Base-by-base conservation (phyloP, 2,329 filamentous ascomycete genomes). In the Xylaria sp. region DNA sequence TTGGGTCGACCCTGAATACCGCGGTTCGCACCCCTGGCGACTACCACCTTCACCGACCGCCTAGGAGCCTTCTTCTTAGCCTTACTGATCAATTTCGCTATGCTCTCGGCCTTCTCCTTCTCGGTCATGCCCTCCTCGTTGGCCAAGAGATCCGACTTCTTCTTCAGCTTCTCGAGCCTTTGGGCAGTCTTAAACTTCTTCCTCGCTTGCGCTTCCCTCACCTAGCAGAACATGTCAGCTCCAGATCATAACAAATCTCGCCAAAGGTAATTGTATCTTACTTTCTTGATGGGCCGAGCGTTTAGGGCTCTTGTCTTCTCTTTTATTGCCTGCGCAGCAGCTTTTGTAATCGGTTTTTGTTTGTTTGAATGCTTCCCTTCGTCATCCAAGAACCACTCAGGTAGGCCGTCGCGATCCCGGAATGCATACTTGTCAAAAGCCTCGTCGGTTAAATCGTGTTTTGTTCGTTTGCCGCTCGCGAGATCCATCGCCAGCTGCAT, bases 321-420 rank as follows among this genome's bases (percentile, higher is more conserved):
- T 77, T 95, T 94, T 81, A 99, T 97, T 2, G 95, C 95, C 14
- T 87, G 84, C 0, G 94, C 94, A 0, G 91, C 96, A 35, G 92
- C 92, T 71, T 95, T 95, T 53, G 89, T 93, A 72, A 96, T 94
- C n/a, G 95, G 96, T 61, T 92, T 90, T 67, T 95, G 89, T 1
- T 86, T 86, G 75, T 89, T 92, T 78, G 94, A 92, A 79, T 99
- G 94, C 71, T 84, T 87, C 69, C 78, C 76, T 77, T 99, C 95
- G 73, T 99, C 95, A 73, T 99, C 95, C 15, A 97, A 79, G 82
- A 99, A 99, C 96, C 96, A 99, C 54, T 98, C 94, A 0, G 95
- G 95, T 1, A 99, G 84, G 2, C 94, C 94, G 68, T 98, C 94
- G 4, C 88, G 85, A 74, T 98, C 94, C 54, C 94, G 92, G 81